Percentiles rank a stretch among this genome's conserved stretches.
Conservation (phyloP, 2,329 filamentous ascomycete genomes). For the Pseudogymnoascus sp. region DNA sequence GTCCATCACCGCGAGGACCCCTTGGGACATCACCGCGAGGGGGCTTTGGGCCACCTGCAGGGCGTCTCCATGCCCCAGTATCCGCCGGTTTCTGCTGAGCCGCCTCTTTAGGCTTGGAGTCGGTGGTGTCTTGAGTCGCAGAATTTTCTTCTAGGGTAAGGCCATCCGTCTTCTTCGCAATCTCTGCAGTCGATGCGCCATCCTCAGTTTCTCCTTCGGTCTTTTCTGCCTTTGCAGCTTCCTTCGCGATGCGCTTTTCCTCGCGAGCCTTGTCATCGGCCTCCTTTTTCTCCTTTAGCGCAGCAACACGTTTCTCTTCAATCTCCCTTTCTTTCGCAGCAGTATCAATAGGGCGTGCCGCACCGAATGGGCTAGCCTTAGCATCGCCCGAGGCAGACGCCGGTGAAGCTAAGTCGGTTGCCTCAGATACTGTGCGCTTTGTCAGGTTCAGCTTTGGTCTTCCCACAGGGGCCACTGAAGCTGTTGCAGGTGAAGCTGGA, state of each 20-base stretch:
- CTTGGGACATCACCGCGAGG: slow-evolving; percentile 32
- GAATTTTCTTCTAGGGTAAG: slow-evolving; percentile 29
- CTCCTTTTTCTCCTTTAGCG: slow-evolving; percentile 71
- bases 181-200: slow-evolving; percentile 15
- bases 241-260: slow-evolving; percentile 58
- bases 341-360: slow-evolving; percentile 89
- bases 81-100: slow-evolving; percentile 48
- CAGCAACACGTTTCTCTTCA: slow-evolving; percentile 75
- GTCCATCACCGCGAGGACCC: slow-evolving; percentile 30
- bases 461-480: slow-evolving; percentile 48
- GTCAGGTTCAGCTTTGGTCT: slow-evolving; percentile 81
- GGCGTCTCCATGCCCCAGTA: slow-evolving; percentile 53
- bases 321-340: slow-evolving; percentile 81
- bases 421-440: slow-evolving; percentile 85
- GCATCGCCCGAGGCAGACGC: slow-evolving; percentile 52
- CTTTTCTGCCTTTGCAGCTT: slow-evolving; percentile 37
- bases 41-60: slow-evolving; percentile 35
- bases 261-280: slow-evolving; percentile 49
- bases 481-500: slow-evolving; percentile 60
- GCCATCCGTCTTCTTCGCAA: slow-evolving; percentile 27
- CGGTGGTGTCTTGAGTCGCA: slow-evolving; percentile 33
- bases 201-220: slow-evolving; percentile 31
- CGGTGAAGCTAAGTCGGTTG: slow-evolving; percentile 43
- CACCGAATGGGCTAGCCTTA: slow-evolving; percentile 90
- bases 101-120: slow-evolving; percentile 41